Conservation (phyloP, 306 rosid genomes). For the Arachis stenosperma region DNA sequence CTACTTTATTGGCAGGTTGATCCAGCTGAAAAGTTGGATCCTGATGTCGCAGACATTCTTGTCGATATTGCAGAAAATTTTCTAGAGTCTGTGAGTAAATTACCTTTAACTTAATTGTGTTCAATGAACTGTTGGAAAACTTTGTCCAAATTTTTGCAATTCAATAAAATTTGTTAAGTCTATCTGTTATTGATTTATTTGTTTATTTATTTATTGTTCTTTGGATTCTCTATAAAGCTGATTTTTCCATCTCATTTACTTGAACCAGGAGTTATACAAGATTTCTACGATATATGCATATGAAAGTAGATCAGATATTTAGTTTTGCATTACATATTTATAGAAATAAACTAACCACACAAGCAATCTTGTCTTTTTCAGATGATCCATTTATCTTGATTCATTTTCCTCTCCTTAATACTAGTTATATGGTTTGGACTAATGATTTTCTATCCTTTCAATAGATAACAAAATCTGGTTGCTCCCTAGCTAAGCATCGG, state of each 20-base stretch:
- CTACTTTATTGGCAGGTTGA: conserved; percentile 66
- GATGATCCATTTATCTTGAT: background rate
- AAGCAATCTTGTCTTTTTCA: no score
- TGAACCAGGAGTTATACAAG: no score
- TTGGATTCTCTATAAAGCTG: background rate
- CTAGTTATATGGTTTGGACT: conserved; percentile 10
- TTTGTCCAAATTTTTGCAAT: background rate
- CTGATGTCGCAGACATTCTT: conserved; percentile 89
- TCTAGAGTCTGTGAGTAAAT: conserved; percentile 87
- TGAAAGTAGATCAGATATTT: conserved; percentile 14
- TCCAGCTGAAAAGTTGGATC: conserved; percentile 82
- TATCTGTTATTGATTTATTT: no score
- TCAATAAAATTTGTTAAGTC: background rate
- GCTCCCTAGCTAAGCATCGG: conserved; percentile 92
- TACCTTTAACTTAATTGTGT: conserved; percentile 1
- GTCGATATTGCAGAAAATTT: conserved; percentile 89
- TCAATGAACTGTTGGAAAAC: background rate
- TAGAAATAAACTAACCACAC: no score
- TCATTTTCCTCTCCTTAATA: background rate
- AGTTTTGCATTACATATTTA: no score
- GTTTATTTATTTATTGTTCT: no score
- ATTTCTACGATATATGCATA: background rate
- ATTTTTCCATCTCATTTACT: conserved; percentile 10
- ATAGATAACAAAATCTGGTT: conserved; percentile 89
- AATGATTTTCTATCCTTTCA: conserved; percentile 16